Evolutionary conservation across 306 rosid genomes (phyloP), one percentile per base, ranked within the genome.

Genomic region (Lupinus albus): DNA sequence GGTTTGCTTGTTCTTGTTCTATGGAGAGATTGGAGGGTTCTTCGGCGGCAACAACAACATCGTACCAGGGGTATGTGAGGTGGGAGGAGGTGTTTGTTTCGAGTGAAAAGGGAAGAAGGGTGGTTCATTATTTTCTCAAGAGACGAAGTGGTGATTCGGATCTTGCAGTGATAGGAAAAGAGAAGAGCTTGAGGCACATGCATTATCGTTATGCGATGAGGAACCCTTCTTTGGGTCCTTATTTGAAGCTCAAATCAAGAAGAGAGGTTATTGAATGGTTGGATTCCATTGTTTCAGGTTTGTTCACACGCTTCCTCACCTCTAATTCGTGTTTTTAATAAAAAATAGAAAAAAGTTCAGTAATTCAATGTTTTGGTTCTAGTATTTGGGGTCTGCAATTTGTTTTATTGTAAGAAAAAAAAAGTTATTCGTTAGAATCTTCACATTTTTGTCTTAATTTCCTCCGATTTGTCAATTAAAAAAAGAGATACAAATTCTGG

Each of bases 131-230:
- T 54, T 79, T 72, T 41, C 79, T 92, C 14, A 89, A 77, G 67
- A 75, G 81, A 9, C 64, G 73, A 5, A 83, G 75, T 38, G 95
- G 93, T 4, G 71, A 67, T 58, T 80, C 84, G 62, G 93, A 92
- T 92, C 96, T 92, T 76, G 96, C 86, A 0, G 87, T 89, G 12
- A 64, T 87, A 0, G 98, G 93, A 2, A 92, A 82, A 68, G 98
- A 92, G 76, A 89, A 80, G 83, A 87, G 84, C 78, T 55, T 78
- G 11, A 76, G 89, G 68, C 89, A 84, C 64, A 81, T 89, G 89
- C 75, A 89, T 7, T 92, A 89, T 77, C 89, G 71, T 60, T 87
- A 84, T 7, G 85, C 85, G 0, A 11, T 84, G 6, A 56, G 62
- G 35, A 68, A 50, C 47, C 76, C 82, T 12, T 61, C 79, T 1